Base-by-base conservation (phyloP, 176 grass and related monocot species). In the Carex pumila region DNA sequence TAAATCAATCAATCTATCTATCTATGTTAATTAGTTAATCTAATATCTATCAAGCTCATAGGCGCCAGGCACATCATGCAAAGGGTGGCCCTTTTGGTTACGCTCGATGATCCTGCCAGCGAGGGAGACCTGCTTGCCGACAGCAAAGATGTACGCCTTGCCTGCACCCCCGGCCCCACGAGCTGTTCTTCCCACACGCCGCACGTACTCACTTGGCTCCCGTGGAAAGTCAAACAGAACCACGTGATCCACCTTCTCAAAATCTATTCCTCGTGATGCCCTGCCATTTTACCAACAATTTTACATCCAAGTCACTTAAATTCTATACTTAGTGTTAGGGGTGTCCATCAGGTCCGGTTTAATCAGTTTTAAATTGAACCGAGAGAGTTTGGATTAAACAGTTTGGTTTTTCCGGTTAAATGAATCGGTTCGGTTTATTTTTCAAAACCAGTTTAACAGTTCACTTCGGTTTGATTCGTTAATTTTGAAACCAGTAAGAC, bases 171-270 rank as follows among this genome's bases (percentile, higher is more conserved):
- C 91, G 0, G 90, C 95, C 21, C 92, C 95, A 0, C 92, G 92
- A 21, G 92, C 92, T 3, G 95, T 94, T 87, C 95, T 85, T 2
- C 95, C 95, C 0, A 98, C 95, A 0, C 95, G 86, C 0, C 95
- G 92, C 2, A 98, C 86, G 0, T 98, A 94, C 84, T 98, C 95
- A 0, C 92, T 98, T 0, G 95, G 95, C 77, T 98, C 95, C 3
- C 95, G 92, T 4, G 95, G 95, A 69, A 93, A 98, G 84, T 98
- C 95, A 7, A 98, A 94, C 0, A 98, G 82, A 75, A 98, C 87
- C 67, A 98, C 95, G 0, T 91, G 95, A 85, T 94, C 94, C 84
- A 94, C 95, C 17, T 91, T 90, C 4, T 89, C 74, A 39, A 98
- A 98, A 71, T 92, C 95, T 55, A 98, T 98, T 31, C 95, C 95